These are phyloP conservation scores for Cladobotryum mycophilum DNA, from an alignment of 2,329 filamentous ascomycete species.

Conservation along the genomic window DNA sequence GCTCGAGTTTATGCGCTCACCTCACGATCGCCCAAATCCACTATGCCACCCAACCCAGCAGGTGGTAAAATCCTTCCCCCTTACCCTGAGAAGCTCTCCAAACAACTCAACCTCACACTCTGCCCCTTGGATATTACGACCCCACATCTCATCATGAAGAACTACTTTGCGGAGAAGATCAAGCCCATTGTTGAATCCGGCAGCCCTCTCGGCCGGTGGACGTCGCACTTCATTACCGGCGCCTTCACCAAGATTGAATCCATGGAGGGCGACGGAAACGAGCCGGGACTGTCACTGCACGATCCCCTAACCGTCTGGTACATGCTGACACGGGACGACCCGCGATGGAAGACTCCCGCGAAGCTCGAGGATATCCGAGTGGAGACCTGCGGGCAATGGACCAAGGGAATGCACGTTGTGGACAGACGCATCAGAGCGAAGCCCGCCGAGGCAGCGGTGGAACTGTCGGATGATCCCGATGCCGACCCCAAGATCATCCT, in stretches of 20 bases:
- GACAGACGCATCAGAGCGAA: constrained; percentile 62
- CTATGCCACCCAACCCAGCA: constrained; percentile 65
- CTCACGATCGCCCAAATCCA: constrained; percentile 65
- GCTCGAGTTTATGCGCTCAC: constrained; percentile 74
- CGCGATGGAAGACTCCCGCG: constrained; percentile 50
- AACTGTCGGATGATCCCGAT: constrained; percentile 35
- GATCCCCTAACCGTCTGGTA: constrained; percentile 79
- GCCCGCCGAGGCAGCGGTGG: constrained; percentile 37
- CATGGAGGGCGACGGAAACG: constrained; percentile 51
- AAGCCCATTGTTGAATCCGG: constrained; percentile 50
- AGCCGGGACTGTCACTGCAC: constrained; percentile 62
- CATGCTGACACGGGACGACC: constrained; percentile 55
- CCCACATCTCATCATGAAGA: constrained; percentile 57
- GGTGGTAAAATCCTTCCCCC: constrained; percentile 45
- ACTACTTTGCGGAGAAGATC: constrained; percentile 52
- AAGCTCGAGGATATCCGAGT: constrained; percentile 76
- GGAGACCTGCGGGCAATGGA: constrained; percentile 92
- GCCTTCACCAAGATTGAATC: constrained; percentile 63
- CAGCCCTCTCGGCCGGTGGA: constrained; percentile 70
- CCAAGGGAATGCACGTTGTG: constrained; percentile 79
- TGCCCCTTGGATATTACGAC: constrained; percentile 75
- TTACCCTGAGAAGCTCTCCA: constrained; percentile 60
- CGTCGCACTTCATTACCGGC: constrained; percentile 62
- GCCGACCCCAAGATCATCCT: constrained; percentile 34
- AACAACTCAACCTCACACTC: constrained; percentile 58